Percentiles rank a stretch among this genome's conserved stretches.
Evolutionary conservation across 192 early-diverging fungal genomes (phyloP).

Genomic region (Spizellomyces sp.): DNA sequence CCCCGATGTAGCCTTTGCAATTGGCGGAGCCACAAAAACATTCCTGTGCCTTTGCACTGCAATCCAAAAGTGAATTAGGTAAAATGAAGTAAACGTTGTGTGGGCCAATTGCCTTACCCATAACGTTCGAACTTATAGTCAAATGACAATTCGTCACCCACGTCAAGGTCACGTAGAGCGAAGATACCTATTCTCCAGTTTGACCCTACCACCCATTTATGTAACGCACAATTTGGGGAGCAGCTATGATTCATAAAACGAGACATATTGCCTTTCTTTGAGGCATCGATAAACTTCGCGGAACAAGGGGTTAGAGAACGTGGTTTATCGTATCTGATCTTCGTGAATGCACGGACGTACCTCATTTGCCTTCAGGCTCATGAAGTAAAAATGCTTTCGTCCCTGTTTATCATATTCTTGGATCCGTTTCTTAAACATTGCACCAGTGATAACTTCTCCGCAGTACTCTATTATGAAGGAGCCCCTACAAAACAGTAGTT

Average conservation of each 20-base stretch:
- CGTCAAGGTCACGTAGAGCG: constrained; percentile 70
- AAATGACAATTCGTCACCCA: constrained; percentile 91
- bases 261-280: constrained; percentile 86
- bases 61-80: background rate
- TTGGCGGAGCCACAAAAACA: constrained; percentile 89
- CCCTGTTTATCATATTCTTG: constrained; percentile 80
- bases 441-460: constrained; percentile 88
- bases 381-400: constrained; percentile 96
- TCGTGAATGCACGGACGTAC: constrained; percentile 35
- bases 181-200: constrained; percentile 96
- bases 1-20: constrained; percentile 93
- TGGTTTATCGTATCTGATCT: background rate
- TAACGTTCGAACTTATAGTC: constrained; percentile 98
- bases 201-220: constrained; percentile 96
- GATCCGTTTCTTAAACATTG: constrained; percentile 81
- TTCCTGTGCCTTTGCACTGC: constrained; percentile 80
- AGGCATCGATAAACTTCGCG: constrained; percentile 89
- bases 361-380: constrained; percentile 91
- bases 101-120: constrained; percentile 59
- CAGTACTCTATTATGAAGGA: constrained; percentile 97
- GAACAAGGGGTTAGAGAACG: background rate
- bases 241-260: constrained; percentile 99
- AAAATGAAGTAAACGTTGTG: background rate
- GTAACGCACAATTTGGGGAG: constrained; percentile 89
- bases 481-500: constrained; percentile 48